Conservation (phyloP, 192 early-diverging fungal species). For the Coemansia sp. region DNA sequence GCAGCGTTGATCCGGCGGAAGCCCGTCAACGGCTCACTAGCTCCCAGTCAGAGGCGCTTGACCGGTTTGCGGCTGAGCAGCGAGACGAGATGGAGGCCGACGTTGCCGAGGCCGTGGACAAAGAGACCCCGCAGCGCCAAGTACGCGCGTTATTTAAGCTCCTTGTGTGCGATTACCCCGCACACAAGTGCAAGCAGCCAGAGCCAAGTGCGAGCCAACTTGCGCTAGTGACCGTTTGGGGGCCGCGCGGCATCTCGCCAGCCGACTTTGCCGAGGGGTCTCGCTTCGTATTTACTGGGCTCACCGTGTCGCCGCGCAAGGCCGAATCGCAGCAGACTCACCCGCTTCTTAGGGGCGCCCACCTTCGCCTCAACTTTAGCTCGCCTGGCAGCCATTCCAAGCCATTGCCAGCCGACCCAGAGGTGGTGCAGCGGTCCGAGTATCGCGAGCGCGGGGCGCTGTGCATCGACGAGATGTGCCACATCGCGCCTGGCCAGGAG, state of each 20-base stretch:
- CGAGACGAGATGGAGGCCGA: slow-evolving; percentile 4
- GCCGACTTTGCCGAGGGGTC: slow-evolving; percentile 33
- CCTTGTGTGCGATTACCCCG: slow-evolving; percentile 52
- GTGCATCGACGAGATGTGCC: slow-evolving; percentile 35
- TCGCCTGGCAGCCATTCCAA: slow-evolving; percentile 8
- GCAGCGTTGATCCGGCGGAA: slow-evolving; percentile 3
- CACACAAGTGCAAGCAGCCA: slow-evolving; percentile 11
- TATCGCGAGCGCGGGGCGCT: slow-evolving; percentile 26
- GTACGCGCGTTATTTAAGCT: slow-evolving; percentile 32
- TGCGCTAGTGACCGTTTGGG: slow-evolving; percentile 46
- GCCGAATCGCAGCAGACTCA: background rate
- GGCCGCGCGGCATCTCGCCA: slow-evolving; percentile 20
- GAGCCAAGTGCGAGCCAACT: background rate
- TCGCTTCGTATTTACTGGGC: slow-evolving; percentile 32
- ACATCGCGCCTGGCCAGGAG: slow-evolving; percentile 20
- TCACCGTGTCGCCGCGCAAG: slow-evolving; percentile 16
- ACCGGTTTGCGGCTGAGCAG: background rate
- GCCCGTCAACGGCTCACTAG: slow-evolving; percentile 10
- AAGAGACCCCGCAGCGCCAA: slow-evolving; percentile 19
- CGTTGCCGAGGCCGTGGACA: slow-evolving; percentile 8
- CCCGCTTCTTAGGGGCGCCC: background rate
- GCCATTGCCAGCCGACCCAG: slow-evolving; percentile 17
- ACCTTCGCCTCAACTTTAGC: slow-evolving; percentile 27
- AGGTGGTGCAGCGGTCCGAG: slow-evolving; percentile 19
- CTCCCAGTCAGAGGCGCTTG: slow-evolving; percentile 5